Conservation (phyloP, 108 stramenopile species). For the Epithemia pelagica region DNA sequence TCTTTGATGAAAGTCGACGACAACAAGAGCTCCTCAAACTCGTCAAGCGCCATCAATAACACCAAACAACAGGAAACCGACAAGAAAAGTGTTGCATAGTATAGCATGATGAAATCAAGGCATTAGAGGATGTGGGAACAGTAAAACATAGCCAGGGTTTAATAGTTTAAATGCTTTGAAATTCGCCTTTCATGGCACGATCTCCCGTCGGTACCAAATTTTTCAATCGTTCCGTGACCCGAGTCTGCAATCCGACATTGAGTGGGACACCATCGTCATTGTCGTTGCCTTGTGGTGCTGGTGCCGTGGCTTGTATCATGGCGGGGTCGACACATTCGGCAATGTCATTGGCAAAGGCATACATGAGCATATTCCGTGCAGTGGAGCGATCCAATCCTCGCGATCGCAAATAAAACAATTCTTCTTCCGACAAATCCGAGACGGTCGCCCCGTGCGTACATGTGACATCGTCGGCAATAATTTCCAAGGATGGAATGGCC, state of each 20-base stretch:
- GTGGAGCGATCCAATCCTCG: constrained; percentile 72
- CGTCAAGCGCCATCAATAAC: neutral
- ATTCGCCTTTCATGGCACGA: constrained; percentile 64
- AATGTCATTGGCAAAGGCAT: constrained; percentile 83
- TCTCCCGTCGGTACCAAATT: constrained; percentile 79
- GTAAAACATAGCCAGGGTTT: too few relatives aligned
- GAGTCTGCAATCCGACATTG: constrained; percentile 53
- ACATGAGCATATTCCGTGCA: constrained; percentile 80
- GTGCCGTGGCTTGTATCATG: constrained; percentile 13
- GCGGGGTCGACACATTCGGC: constrained; percentile 41
- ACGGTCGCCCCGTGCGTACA: constrained; percentile 96
- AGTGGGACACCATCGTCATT: constrained; percentile 47
- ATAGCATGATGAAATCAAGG: too few relatives aligned
- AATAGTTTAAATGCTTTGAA: constrained; percentile 59
- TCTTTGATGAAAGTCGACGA: constrained; percentile 22
- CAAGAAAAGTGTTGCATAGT: too few relatives aligned
- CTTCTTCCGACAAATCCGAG: constrained; percentile 91
- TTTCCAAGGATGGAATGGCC: constrained; percentile 90
- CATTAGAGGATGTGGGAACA: too few relatives aligned
- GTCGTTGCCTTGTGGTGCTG: too few relatives aligned
- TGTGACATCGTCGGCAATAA: constrained; percentile 92
- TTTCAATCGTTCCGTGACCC: constrained; percentile 61
- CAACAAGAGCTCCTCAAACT: neutral
- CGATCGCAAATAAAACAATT: constrained; percentile 86
- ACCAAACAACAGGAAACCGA: too few relatives aligned